Conservation (phyloP, 495 filamentous ascomycete species). For the Aspergillus leporis region DNA sequence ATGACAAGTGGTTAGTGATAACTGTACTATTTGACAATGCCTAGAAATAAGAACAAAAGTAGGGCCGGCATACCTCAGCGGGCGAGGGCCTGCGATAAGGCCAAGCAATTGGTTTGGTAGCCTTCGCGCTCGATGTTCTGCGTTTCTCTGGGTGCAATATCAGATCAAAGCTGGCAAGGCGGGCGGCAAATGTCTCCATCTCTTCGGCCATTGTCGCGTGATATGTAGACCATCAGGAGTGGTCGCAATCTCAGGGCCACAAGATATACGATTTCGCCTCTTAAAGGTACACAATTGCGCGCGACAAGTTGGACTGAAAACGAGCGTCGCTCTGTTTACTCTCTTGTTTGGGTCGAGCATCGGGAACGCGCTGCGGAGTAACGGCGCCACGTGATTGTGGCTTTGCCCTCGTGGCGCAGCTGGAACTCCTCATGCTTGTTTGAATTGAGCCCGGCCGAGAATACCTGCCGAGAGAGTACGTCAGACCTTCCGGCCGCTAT, state of each 20-base stretch:
- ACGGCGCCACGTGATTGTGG: conserved; percentile 20
- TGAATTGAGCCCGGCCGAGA: conserved; percentile 12
- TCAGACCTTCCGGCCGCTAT: conserved; percentile 15
- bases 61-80: conserved; percentile 55
- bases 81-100: conserved; percentile 68
- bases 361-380: conserved; percentile 30
- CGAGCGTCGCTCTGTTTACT: conserved; percentile 32
- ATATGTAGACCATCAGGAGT: conserved; percentile 10
- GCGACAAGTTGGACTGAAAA: neutral
- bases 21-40: neutral
- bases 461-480: conserved; percentile 24
- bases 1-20: conserved; percentile 11
- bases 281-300: neutral
- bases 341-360: conserved; percentile 35
- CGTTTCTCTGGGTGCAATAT: conserved; percentile 60
- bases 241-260: neutral
- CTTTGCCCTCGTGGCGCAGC: neutral
- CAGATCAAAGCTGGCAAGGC: conserved; percentile 72
- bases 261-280: neutral
- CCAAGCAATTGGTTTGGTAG: conserved; percentile 67
- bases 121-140: conserved; percentile 65
- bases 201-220: conserved; percentile 31
- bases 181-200: conserved; percentile 67
- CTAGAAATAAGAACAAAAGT: no score
- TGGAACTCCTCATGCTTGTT: neutral